phyloP scores from a whole-genome alignment of 2,329 filamentous ascomycete species.

The Xylariales sp. region DNA sequence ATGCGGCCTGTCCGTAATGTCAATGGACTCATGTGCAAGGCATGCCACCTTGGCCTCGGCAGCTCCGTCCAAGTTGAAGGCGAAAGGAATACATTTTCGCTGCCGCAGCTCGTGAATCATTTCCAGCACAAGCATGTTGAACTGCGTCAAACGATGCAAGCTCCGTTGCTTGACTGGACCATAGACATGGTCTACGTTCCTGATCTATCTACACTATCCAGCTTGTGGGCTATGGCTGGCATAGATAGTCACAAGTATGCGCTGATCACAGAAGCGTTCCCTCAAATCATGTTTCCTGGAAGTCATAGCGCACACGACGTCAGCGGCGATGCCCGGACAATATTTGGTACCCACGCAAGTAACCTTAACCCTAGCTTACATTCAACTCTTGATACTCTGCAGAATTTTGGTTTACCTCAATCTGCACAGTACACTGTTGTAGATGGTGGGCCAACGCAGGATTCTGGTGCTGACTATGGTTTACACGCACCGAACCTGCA shows the following conservation, averaged over 20 bases:
- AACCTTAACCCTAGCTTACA: too few species aligned
- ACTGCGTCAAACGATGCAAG: constrained; percentile 18
- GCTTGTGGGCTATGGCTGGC: constrained; percentile 23
- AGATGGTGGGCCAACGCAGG: too few species aligned
- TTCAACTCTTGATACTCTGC: too few species aligned
- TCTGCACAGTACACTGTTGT: too few species aligned
- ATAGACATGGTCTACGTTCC: constrained; percentile 42
- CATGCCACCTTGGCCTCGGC: constrained; percentile 39
- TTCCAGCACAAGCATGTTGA: constrained; percentile 43
- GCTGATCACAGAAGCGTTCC: constrained; percentile 35
- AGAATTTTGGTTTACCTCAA: too few species aligned
- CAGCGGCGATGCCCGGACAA: background rate
- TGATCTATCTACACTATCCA: constrained; percentile 25
- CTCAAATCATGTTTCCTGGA: constrained; percentile 22
- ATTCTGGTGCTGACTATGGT: too few species aligned
- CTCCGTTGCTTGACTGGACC: constrained; percentile 35
- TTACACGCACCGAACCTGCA: too few species aligned
- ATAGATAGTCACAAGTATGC: constrained; percentile 28
- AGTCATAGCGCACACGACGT: background rate
- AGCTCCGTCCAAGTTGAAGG: constrained; percentile 20
- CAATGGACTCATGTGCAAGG: constrained; percentile 50
- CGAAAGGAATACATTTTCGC: constrained; percentile 42
- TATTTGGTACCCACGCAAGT: background rate
- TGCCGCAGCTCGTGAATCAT: constrained; percentile 56
- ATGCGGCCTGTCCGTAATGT: constrained; percentile 53